Percentiles rank a stretch among this genome's conserved stretches.
These are phyloP conservation scores for Cupressus sempervirens DNA, from an alignment of 75 land plant genomes.

Conservation along the genomic window DNA sequence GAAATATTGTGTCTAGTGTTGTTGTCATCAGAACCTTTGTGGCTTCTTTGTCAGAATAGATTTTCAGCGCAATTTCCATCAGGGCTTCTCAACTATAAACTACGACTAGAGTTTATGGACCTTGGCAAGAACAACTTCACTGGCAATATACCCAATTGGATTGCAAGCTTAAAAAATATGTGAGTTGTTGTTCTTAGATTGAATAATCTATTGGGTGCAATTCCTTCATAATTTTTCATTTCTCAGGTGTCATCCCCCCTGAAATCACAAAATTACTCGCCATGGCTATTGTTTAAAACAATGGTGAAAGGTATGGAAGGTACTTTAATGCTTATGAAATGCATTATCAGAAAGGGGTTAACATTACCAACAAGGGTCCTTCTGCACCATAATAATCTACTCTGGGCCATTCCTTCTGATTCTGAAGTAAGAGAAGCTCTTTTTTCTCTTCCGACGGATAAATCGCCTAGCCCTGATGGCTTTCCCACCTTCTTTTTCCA, in stretches of 20 bases:
- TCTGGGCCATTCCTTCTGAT: too few relatives aligned
- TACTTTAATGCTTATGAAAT: not conserved
- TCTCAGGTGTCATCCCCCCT: conserved; percentile 37
- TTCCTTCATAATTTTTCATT: not conserved
- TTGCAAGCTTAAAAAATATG: conserved; percentile 23
- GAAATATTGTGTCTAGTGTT: too few relatives aligned
- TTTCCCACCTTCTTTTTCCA: too few relatives aligned
- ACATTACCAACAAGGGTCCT: conserved; percentile 45
- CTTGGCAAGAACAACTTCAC: conserved; percentile 35
- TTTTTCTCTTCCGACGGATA: too few relatives aligned
- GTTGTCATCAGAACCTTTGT: too few relatives aligned
- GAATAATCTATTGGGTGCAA: conserved; percentile 41
- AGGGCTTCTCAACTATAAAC: conserved; percentile 22
- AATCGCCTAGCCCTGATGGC: too few relatives aligned
- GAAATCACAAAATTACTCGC: conserved; percentile 23
- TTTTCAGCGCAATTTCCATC: conserved; percentile 30
- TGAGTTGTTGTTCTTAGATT: conserved; percentile 42
- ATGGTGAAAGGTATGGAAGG: not conserved
- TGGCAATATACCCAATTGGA: too few relatives aligned
- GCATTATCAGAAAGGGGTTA: conserved; percentile 33
- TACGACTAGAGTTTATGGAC: conserved; percentile 41
- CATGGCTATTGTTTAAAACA: conserved; percentile 21
- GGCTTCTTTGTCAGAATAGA: too few relatives aligned
- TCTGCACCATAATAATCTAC: too few relatives aligned
- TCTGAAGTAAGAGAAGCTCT: too few relatives aligned